Conservation (phyloP, 2,329 filamentous ascomycete species). For the Ophioceras dolichostomum region DNA sequence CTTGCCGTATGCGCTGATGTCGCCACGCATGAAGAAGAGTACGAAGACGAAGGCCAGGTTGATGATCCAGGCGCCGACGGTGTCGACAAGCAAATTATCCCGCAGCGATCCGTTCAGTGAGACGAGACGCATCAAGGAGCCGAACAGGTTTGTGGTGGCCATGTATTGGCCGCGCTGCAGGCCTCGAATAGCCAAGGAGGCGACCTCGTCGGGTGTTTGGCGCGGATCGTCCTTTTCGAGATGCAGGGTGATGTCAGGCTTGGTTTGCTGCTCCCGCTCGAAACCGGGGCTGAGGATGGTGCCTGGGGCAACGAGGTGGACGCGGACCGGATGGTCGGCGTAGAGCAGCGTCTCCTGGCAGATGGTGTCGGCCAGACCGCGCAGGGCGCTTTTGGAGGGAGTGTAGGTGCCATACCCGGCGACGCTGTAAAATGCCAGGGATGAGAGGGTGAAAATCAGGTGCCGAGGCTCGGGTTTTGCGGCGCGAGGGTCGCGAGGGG, state of each 20-base stretch:
- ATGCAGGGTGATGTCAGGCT: constrained; percentile 67
- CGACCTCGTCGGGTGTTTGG: constrained; percentile 69
- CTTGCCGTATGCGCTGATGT: constrained; percentile 43
- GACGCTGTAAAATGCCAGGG: constrained; percentile 62
- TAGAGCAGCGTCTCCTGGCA: constrained; percentile 79
- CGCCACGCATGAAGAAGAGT: constrained; percentile 40
- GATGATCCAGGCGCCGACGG: constrained; percentile 39
- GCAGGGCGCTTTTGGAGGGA: constrained; percentile 75
- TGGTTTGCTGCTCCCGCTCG: constrained; percentile 62
- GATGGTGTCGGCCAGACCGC: constrained; percentile 71
- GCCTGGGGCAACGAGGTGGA: constrained; percentile 76
- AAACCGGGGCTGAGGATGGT: constrained; percentile 70
- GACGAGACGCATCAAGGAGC: constrained; percentile 56
- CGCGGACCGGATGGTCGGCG: constrained; percentile 55
- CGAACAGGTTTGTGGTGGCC: constrained; percentile 64
- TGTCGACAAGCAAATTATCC: constrained; percentile 50
- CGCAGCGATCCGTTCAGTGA: constrained; percentile 41
- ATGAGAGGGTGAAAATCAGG: constrained; percentile 77
- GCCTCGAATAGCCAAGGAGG: constrained; percentile 53
- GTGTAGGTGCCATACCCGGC: constrained; percentile 77
- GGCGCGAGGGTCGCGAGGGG: too few species aligned
- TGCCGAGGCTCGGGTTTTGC: constrained; percentile 55
- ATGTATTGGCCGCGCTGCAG: constrained; percentile 73
- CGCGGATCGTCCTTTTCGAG: constrained; percentile 75
- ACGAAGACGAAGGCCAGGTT: constrained; percentile 46